Evolutionary conservation across 257 asterid species (phyloP).

Genomic region (Primulina eburnea): DNA sequence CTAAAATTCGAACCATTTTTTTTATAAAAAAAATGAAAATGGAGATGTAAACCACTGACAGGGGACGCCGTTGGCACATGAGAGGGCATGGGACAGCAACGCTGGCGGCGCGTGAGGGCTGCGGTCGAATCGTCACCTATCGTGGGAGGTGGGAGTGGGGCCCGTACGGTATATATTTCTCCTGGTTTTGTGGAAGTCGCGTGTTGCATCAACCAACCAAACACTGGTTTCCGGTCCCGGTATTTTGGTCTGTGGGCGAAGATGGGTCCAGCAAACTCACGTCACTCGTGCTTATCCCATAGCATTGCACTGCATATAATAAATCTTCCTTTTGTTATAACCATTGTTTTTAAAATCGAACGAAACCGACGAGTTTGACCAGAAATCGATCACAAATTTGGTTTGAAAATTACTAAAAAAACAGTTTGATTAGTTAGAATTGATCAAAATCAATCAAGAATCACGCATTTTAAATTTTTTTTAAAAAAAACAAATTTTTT

Average conservation of each 20-base stretch:
- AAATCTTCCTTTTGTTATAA: neutral
- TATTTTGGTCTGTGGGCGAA: slow-evolving; percentile 54
- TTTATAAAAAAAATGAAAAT: no score
- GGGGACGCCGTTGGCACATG: neutral
- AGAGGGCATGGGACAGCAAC: slow-evolving; percentile 16
- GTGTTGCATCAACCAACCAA: slow-evolving; percentile 10
- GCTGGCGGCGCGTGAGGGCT: slow-evolving; percentile 51
- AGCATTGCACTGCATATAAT: slow-evolving; percentile 28
- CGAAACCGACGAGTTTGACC: no score
- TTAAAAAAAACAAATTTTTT: no score
- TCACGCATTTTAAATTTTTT: no score
- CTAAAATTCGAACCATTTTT: neutral
- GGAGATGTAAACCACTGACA: neutral
- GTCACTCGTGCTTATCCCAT: slow-evolving; percentile 45
- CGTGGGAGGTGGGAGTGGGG: slow-evolving; percentile 28
- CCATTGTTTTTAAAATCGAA: no score
- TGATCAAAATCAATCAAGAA: no score
- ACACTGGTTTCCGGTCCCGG: slow-evolving; percentile 40
- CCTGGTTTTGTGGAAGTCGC: slow-evolving; percentile 68
- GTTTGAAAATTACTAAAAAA: no score
- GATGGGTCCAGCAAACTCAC: slow-evolving; percentile 18
- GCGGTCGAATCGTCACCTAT: slow-evolving; percentile 87
- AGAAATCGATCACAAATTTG: no score
- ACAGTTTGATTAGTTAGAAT: no score
- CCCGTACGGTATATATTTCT: slow-evolving; percentile 18